A percentile compares a stretch with the other conserved stretches of the same genome.
phyloP scores from a whole-genome alignment of 2,329 filamentous ascomycete species.

The Colletotrichum sp. region DNA sequence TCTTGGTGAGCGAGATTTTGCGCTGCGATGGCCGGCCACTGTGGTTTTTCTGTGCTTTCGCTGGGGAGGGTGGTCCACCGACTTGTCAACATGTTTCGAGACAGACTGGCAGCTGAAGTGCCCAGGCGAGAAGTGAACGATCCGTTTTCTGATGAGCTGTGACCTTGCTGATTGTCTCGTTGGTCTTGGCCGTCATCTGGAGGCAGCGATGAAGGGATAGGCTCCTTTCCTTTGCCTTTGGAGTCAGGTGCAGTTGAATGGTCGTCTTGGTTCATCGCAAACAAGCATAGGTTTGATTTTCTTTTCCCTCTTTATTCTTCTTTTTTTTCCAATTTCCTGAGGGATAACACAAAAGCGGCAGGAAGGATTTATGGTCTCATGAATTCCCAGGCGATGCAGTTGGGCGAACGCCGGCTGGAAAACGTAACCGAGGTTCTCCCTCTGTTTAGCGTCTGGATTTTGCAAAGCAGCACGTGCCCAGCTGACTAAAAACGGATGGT shows the following conservation, averaged over 20 bases:
- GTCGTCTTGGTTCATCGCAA: neutral
- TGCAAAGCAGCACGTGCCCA: neutral
- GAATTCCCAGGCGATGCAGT: neutral
- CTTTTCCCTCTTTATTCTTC: neutral
- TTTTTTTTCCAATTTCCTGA: neutral
- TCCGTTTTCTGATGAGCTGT: neutral
- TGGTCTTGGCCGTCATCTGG: neutral
- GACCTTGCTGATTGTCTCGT: neutral
- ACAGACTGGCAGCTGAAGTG: slow-evolving; percentile 3
- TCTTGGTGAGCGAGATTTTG: neutral
- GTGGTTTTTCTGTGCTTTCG: neutral
- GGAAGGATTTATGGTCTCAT: neutral
- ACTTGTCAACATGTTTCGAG: neutral
- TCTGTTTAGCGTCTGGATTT: neutral
- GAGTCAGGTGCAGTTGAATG: neutral
- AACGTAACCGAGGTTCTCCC: neutral
- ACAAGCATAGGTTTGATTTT: neutral
- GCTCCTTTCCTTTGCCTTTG: slow-evolving; percentile 5
- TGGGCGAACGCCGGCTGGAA: neutral
- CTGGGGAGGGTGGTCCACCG: neutral
- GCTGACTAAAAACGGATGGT: neutral
- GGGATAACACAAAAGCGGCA: neutral
- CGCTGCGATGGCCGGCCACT: neutral
- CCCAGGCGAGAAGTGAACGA: neutral
- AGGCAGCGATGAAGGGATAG: neutral